Evolutionary conservation across 768 basidiomycete species (phyloP).

Genomic region (Tricholoma terreum): DNA sequence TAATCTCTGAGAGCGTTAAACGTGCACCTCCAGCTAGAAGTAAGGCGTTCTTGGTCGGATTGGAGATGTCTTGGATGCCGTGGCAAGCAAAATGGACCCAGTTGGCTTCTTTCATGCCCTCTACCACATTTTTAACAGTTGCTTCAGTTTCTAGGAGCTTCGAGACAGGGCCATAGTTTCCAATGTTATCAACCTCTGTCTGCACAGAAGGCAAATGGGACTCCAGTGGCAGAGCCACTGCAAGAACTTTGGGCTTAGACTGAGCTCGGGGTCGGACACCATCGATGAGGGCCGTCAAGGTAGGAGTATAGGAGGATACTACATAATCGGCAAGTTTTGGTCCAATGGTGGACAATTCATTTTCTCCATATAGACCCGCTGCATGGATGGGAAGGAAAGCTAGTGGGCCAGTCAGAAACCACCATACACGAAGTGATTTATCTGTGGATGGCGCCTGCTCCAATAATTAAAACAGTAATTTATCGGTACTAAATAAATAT

Average conservation of each 20-base stretch:
- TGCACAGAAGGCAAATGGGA: neutral
- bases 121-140: constrained; percentile 9
- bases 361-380: constrained; percentile 14
- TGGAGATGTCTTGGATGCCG: constrained; percentile 22
- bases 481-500: neutral
- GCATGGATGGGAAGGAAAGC: constrained; percentile 22
- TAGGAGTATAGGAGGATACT: constrained; percentile 23
- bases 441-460: no score
- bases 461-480: no score
- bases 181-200: constrained; percentile 3
- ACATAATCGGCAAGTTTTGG: constrained; percentile 11
- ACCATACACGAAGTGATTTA: constrained; percentile 7
- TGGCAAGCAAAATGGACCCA: constrained; percentile 37
- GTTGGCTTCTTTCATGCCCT: constrained; percentile 8
- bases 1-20: constrained; percentile 20
- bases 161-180: neutral
- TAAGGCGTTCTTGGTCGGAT: constrained; percentile 25
- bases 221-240: neutral
- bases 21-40: constrained; percentile 17
- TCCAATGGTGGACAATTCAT: no score
- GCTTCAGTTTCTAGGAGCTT: neutral
- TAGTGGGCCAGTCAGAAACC: constrained; percentile 18
- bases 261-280: neutral
- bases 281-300: constrained; percentile 11
- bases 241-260: neutral